Evolutionary conservation across 192 early-diverging fungal species (phyloP), one percentile per base, ranked within the genome.

Genomic region (Mortierella hygrophila): DNA sequence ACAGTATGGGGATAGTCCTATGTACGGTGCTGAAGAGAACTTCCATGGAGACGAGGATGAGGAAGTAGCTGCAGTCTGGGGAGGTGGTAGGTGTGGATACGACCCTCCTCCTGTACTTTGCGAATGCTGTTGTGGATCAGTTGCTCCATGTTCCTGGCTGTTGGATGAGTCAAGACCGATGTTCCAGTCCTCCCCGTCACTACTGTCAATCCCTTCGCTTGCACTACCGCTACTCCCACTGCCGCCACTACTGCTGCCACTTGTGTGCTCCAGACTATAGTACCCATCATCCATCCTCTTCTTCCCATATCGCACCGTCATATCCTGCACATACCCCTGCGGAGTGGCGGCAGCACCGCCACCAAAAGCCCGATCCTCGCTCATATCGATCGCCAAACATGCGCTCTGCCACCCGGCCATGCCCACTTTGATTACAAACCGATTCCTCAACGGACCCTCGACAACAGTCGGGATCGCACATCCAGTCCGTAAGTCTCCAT

Each of bases 371-470:
- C 38, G 69, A 35, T 85, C 78, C 8, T 79, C 78, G 35, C 74
- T 85, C 57, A 85, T n/a, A 72, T 85, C 82, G 26, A 85, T 85
- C 23, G 82, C 82, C 42, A 85, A 41, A 63, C 82, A 85, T 2
- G 78, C 74, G 47, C 77, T 79, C 44, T 85, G 82, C 82, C 77
- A 85, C 5, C 82, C 82, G 4, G 78, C 82, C 78, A 85, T 75
- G 8, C 52, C 82, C 35, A 85, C 5, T 38, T 54, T 26, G 40
- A 85, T 76, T 74, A 85, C 82, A 79, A 72, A 75, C 55, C 79
- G 79, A 57, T 79, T 79, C 68, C 76, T 79, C 42, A 85, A 75
- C 1, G 77, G 73, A 1, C 82, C 82, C 32, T 85, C 82, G 6
- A 85, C 68, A 20, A 85, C 77, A 4, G 77, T 85, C 1, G 82